Conservation (phyloP, 352 stramenopile genomes). For the Phytophthora crassamura region DNA sequence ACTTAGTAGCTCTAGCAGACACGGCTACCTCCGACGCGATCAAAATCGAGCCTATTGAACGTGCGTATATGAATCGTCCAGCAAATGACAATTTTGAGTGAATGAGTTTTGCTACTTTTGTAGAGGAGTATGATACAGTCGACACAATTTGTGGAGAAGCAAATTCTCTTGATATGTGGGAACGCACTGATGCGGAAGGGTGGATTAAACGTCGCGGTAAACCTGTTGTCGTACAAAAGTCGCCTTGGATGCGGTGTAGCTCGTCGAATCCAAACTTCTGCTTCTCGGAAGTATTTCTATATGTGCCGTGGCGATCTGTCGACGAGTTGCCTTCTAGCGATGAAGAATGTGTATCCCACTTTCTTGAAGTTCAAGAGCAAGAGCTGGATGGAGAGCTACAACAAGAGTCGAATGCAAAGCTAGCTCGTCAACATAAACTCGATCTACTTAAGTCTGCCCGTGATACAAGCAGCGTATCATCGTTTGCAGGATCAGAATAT, state of each 20-base stretch:
- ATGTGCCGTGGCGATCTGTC: background rate
- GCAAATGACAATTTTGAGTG: too few species aligned
- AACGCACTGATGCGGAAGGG: background rate
- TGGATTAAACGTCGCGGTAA: background rate
- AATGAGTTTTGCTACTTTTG: too few species aligned
- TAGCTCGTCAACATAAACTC: background rate
- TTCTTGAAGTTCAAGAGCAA: too few species aligned
- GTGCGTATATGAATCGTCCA: background rate
- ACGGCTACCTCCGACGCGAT: too few species aligned
- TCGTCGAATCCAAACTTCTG: background rate
- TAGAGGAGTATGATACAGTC: background rate
- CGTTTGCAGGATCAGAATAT: background rate
- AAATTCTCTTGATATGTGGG: background rate
- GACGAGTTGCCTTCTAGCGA: background rate
- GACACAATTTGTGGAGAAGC: too few species aligned
- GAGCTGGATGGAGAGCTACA: background rate
- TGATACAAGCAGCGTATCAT: background rate
- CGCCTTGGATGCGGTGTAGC: background rate
- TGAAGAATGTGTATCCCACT: too few species aligned
- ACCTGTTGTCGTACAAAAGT: background rate
- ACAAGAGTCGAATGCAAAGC: slow-evolving; percentile 3
- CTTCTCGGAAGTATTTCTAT: slow-evolving; percentile 1
- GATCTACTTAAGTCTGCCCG: background rate
- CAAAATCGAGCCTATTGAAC: too few species aligned
- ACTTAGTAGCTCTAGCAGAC: too few species aligned